Percentiles rank a stretch among this genome's conserved stretches.
Conservation (phyloP, 192 early-diverging fungal genomes). For the Paraglomus brasilianum region DNA sequence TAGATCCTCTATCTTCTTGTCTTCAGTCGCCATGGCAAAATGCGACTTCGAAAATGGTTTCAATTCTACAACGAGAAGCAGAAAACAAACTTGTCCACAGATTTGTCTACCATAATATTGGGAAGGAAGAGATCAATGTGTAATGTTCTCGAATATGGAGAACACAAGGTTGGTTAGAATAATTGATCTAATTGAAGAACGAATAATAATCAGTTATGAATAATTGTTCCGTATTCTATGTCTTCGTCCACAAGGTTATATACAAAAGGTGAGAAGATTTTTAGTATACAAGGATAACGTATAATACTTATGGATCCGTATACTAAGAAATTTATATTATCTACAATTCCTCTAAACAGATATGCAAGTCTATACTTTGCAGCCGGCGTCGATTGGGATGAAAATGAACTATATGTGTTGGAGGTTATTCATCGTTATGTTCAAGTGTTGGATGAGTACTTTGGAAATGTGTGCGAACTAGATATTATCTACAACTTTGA, state of each 20-base stretch:
- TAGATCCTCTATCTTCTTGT: slow-evolving; percentile 52
- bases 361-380: slow-evolving; percentile 54
- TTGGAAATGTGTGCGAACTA: slow-evolving; percentile 57
- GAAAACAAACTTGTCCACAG: slow-evolving; percentile 43
- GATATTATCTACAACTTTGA: slow-evolving; percentile 57
- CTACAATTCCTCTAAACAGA: slow-evolving; percentile 28
- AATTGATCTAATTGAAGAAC: too few species aligned
- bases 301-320: background rate
- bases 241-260: slow-evolving; percentile 39
- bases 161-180: slow-evolving; percentile 38
- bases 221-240: background rate
- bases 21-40: slow-evolving; percentile 57
- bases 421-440: slow-evolving; percentile 56
- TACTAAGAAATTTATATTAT: background rate
- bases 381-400: slow-evolving; percentile 50
- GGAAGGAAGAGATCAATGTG: slow-evolving; percentile 52
- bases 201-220: too few species aligned
- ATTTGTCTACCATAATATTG: slow-evolving; percentile 48
- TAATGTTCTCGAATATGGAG: slow-evolving; percentile 50
- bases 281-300: background rate
- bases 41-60: slow-evolving; percentile 51
- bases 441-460: slow-evolving; percentile 54
- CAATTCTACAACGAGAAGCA: slow-evolving; percentile 44
- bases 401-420: slow-evolving; percentile 51
- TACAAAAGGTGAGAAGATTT: slow-evolving; percentile 47